Conservation (phyloP, 2,329 filamentous ascomycete genomes). For the Elsinoe arachidis region DNA sequence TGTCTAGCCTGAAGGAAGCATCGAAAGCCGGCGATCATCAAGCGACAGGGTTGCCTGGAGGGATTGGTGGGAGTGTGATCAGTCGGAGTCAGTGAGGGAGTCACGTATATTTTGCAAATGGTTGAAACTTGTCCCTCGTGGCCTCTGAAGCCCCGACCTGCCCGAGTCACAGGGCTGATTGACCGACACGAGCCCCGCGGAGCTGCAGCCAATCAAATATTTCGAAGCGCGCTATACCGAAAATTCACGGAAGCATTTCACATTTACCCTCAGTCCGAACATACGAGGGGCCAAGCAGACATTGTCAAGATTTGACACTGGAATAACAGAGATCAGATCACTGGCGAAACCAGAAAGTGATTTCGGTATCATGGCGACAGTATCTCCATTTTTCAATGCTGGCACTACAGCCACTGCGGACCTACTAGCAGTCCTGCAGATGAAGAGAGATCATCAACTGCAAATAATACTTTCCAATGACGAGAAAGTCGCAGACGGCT, state of each 20-base stretch:
- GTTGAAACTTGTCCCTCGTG: not conserved
- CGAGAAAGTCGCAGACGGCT: slow-evolving; percentile 34
- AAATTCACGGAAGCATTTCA: slow-evolving; percentile 7
- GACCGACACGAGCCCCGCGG: slow-evolving; percentile 5
- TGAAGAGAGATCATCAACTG: slow-evolving; percentile 77
- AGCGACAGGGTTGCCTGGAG: not conserved
- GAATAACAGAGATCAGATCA: not conserved
- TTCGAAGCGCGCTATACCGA: not conserved
- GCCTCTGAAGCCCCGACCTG: not conserved
- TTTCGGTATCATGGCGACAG: slow-evolving; percentile 8
- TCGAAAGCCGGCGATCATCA: slow-evolving; percentile 11
- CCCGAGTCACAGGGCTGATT: slow-evolving; percentile 12
- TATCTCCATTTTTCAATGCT: slow-evolving; percentile 72
- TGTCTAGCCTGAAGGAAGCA: slow-evolving; percentile 10
- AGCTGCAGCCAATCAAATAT: not conserved
- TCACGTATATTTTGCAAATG: not conserved
- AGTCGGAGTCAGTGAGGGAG: not conserved
- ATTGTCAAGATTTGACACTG: not conserved
- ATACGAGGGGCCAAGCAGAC: no score
- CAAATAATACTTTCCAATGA: slow-evolving; percentile 52
- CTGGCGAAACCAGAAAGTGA: not conserved
- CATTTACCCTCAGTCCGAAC: not conserved
- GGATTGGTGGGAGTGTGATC: not conserved
- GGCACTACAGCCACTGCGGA: slow-evolving; percentile 53
- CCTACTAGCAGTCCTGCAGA: slow-evolving; percentile 71